Evolutionary conservation across 768 basidiomycete genomes (phyloP).

Genomic region (Lentinula detonsa): DNA sequence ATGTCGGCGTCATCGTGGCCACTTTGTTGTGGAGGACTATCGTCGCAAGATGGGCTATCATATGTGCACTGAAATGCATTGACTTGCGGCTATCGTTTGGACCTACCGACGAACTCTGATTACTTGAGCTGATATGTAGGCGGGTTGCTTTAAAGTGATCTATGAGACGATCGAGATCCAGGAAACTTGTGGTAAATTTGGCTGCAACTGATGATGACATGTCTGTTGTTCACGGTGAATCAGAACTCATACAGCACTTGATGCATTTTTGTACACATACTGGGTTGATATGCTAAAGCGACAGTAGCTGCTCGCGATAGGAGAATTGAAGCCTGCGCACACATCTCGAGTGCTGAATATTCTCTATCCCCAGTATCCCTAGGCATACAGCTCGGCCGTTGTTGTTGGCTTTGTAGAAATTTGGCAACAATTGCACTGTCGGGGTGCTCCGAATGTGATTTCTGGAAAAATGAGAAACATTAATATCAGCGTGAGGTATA

Average conservation of each 20-base stretch:
- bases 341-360: background rate
- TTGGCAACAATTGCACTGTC: background rate
- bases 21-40: constrained; percentile 17
- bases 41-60: constrained; percentile 7
- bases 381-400: background rate
- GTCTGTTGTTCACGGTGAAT: background rate
- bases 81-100: background rate
- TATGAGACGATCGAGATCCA: background rate
- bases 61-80: constrained; percentile 6
- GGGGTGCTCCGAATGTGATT: background rate
- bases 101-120: background rate
- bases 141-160: background rate
- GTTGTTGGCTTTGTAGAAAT: background rate
- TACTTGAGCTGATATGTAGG: background rate
- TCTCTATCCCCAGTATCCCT: background rate
- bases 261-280: constrained; percentile 11
- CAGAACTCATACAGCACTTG: background rate
- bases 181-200: background rate
- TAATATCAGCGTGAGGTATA: background rate
- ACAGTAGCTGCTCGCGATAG: constrained; percentile 17
- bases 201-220: background rate
- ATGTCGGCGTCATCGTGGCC: background rate
- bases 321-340: constrained; percentile 10
- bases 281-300: constrained; percentile 7
- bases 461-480: background rate